Evolutionary conservation across 2,329 filamentous ascomycete genomes (phyloP), one percentile per base, ranked within the genome.

Genomic region (Pseudogymnoascus sp.): DNA sequence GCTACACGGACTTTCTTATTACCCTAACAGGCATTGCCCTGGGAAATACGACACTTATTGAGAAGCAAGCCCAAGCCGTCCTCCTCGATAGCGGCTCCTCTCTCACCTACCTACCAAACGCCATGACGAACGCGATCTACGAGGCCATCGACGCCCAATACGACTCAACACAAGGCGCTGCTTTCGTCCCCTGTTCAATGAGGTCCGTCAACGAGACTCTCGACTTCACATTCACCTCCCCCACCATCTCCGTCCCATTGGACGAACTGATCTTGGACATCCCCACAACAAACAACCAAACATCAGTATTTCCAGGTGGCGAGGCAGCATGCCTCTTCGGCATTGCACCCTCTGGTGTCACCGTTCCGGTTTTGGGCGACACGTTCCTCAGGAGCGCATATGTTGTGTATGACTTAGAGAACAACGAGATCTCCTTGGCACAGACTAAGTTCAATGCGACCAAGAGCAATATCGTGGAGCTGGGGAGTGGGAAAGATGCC

Each of bases 321-420:
- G 76, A 76, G 9, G 69, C 77, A 0, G 83, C 85, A 8, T 91
- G 88, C 67, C 78, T 87, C 36, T 89, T 91, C 69, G 88, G 87
- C 63, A 82, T 91, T 66, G 79, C 83, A 2, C 84, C 86, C 1
- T 80, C 85, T 1, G 80, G 79, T 2, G 67, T 74, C 1, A 78
- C 80, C 31, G 81, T 82, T n/a, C 80, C 82, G 47, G 83, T 90
- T 1, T 77, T 92, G 28, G 89, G 89, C 15, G 89, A 91, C 71
- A 89, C 88, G 0, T 92, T 92, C 73, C 77, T 92, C 63, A 80
- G 89, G 59, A 88, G 86, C 36, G 88, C 88, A 0, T 92, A 92
- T 68, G 82, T 90, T 13, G 88, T 92, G 10, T 91, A 89, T 72
- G 88, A 91, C 72, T 78, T 91, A 21, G 83, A 79, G 28, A 90